Conservation (phyloP, 495 filamentous ascomycete species). For the Articulospora tetracladia region DNA sequence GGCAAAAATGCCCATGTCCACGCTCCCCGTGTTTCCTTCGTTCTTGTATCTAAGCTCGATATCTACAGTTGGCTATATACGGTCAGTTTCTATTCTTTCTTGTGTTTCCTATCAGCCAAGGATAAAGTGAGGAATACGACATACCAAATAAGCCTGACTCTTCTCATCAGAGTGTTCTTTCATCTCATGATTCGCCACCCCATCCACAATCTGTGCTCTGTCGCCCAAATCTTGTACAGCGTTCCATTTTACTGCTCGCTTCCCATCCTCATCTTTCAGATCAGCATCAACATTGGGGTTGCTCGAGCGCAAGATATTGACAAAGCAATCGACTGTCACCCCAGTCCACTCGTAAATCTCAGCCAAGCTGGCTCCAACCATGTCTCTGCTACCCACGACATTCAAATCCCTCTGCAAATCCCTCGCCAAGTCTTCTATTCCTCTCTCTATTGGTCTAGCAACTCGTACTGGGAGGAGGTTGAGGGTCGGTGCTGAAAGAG, state of each 20-base stretch:
- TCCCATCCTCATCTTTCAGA: not conserved
- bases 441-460: slow-evolving; percentile 19
- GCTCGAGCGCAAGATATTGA: slow-evolving; percentile 33
- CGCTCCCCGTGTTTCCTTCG: slow-evolving; percentile 14
- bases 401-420: slow-evolving; percentile 42
- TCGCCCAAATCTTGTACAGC: slow-evolving; percentile 3
- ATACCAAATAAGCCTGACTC: slow-evolving; percentile 20
- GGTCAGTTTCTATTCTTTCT: slow-evolving; percentile 2
- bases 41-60: slow-evolving; percentile 29
- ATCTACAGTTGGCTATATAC: slow-evolving; percentile 32
- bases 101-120: not conserved
- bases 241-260: not conserved
- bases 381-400: slow-evolving; percentile 35
- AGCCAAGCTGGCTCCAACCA: slow-evolving; percentile 35
- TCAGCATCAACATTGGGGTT: not conserved
- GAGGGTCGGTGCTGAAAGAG: slow-evolving; percentile 42
- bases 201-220: slow-evolving; percentile 13
- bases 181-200: slow-evolving; percentile 5
- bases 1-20: slow-evolving; percentile 37
- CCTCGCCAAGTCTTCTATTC: slow-evolving; percentile 33
- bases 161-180: not conserved
- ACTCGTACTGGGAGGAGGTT: slow-evolving; percentile 50
- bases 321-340: slow-evolving; percentile 37
- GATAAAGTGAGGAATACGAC: not conserved
- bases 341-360: slow-evolving; percentile 45